phyloP scores from a whole-genome alignment of 2,329 filamentous ascomycete species.

The Penicillium hordei region DNA sequence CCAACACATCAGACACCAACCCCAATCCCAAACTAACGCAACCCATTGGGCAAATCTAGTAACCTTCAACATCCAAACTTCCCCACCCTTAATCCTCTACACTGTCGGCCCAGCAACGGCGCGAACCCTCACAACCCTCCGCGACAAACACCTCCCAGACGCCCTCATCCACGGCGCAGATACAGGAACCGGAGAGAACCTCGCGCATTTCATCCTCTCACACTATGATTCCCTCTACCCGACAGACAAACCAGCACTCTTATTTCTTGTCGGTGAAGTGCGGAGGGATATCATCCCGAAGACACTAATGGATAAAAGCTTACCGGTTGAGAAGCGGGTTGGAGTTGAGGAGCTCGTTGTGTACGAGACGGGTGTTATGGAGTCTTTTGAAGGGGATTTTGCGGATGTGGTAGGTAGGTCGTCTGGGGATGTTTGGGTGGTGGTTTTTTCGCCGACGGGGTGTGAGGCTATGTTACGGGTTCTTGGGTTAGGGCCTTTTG shows the following conservation, averaged over 20 bases:
- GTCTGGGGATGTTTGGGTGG: constrained; percentile 36
- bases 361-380: constrained; percentile 83
- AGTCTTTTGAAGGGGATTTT: constrained; percentile 72
- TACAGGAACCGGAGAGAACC: constrained; percentile 78
- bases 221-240: constrained; percentile 61
- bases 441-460: constrained; percentile 61
- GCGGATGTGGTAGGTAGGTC: constrained; percentile 45
- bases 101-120: constrained; percentile 54
- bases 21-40: background rate
- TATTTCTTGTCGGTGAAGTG: constrained; percentile 90
- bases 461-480: constrained; percentile 61
- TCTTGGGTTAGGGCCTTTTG: constrained; percentile 44
- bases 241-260: constrained; percentile 54
- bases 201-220: constrained; percentile 74
- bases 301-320: constrained; percentile 62
- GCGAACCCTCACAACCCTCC: constrained; percentile 63
- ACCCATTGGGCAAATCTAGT: background rate
- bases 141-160: constrained; percentile 43
- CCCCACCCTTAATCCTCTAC: constrained; percentile 39
- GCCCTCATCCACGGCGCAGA: constrained; percentile 73
- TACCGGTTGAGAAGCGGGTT: constrained; percentile 55
- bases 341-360: constrained; percentile 76
- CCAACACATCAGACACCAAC: background rate
- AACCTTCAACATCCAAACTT: constrained; percentile 22
- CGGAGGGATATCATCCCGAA: constrained; percentile 86